Percentiles rank a stretch among this genome's conserved stretches.
Evolutionary conservation across 768 basidiomycete genomes (phyloP).

Genomic region (Lactarius evosmus): DNA sequence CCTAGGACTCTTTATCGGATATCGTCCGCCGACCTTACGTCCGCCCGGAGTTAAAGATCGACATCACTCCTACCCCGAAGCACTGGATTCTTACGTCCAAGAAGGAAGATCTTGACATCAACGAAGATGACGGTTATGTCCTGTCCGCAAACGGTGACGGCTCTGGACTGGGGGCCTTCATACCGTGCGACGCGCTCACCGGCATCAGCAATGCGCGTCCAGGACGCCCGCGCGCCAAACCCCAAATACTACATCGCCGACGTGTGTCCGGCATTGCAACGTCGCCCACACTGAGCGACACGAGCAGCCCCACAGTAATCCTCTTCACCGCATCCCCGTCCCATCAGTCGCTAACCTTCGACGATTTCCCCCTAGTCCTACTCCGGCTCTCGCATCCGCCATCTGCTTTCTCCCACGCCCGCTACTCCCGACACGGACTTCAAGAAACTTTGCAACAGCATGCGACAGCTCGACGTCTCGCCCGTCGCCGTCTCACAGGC

Average conservation of each 20-base stretch:
- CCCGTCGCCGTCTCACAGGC: neutral
- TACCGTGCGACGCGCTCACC: constrained; percentile 17
- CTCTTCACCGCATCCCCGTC: neutral
- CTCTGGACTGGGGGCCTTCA: constrained; percentile 6
- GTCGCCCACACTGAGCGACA: constrained; percentile 5
- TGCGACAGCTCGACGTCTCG: constrained; percentile 9
- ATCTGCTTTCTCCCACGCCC: constrained; percentile 18
- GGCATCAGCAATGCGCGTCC: constrained; percentile 11
- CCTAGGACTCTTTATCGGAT: neutral
- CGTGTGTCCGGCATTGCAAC: constrained; percentile 9
- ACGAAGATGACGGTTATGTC: constrained; percentile 27
- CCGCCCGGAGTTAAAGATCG: constrained; percentile 12
- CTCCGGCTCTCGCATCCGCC: constrained; percentile 18
- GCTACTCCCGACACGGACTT: constrained; percentile 23
- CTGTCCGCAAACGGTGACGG: constrained; percentile 23
- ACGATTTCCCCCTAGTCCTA: neutral
- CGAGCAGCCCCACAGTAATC: constrained; percentile 19
- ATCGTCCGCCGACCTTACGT: constrained; percentile 13
- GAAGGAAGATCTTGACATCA: constrained; percentile 15
- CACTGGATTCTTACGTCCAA: constrained; percentile 6
- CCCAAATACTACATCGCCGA: constrained; percentile 13
- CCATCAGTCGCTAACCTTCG: neutral
- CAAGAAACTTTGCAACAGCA: constrained; percentile 18
- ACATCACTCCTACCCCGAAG: constrained; percentile 7
- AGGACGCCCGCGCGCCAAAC: constrained; percentile 20